Evolutionary conservation across 2,329 filamentous ascomycete genomes (phyloP), one percentile per base, ranked within the genome.

Genomic region (Colletotrichum phormii): DNA sequence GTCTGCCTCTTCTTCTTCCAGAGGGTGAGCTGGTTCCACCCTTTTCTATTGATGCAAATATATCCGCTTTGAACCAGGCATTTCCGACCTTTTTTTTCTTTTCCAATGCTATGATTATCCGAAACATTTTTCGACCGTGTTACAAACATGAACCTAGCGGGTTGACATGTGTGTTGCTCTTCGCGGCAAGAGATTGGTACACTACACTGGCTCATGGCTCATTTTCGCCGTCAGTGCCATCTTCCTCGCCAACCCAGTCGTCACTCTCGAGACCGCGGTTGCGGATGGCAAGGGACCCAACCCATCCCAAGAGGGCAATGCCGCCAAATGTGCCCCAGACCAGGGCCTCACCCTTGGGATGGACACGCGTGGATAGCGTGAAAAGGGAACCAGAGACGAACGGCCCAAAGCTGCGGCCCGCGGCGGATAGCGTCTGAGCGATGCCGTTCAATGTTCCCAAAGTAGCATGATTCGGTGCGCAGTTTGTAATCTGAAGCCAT

Each of bases 381-480:
- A 97, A 99, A 0, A 99, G 86, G 0, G 92, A 92, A 0, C 97
- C 97, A 0, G 95, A 97, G 0, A 97, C 85, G 76, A 98, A 95
- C 0, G 97, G 97, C 0, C 97, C 97, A 0, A 95, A 89, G 55
- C 95, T 95, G 72, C 97, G 91, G 9, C 97, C 97, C 0, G 94
- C 94, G 0, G 97, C 97, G 0, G 95, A 97, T 0, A 99, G 90
- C 0, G 95, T 98, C 82, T 99, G 97, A 0, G 97, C 97, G 37
- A 98, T 89, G 11, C 97, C 97, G 79, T 99, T 98, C 31, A 99
- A 87, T 0, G 94, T 95, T 3, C 97, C 97, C 0, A 99, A 89
- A 0, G 94, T 95, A 5, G 93, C 91, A 81, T 96, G 90, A 8
- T 95, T 95, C 0, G 95, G 94, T 0, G 95, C 94, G 1, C 94